Evolutionary conservation across 768 basidiomycete species (phyloP).

Genomic region (Hemileccinum impolitum): DNA sequence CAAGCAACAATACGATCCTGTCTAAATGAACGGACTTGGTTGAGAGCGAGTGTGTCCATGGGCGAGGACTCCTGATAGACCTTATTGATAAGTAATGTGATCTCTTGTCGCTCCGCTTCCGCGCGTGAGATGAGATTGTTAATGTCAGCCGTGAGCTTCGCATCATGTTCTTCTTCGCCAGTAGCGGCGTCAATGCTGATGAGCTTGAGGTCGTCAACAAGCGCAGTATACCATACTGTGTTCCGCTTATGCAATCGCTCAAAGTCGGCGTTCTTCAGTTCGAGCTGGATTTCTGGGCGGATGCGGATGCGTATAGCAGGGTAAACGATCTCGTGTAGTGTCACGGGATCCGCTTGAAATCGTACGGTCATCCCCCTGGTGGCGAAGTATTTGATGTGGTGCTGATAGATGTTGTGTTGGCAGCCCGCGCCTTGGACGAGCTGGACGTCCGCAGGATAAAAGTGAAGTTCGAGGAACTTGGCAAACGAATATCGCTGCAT

Average conservation of each 20-base stretch:
- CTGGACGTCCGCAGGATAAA: constrained; percentile 86
- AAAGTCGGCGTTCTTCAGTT: constrained; percentile 91
- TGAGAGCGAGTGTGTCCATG: constrained; percentile 84
- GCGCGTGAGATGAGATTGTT: constrained; percentile 68
- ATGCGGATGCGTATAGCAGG: constrained; percentile 86
- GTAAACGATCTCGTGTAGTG: constrained; percentile 82
- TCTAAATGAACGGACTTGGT: constrained; percentile 77
- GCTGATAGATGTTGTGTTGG: constrained; percentile 89
- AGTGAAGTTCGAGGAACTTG: constrained; percentile 93
- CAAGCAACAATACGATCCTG: constrained; percentile 97
- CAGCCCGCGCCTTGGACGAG: constrained; percentile 88
- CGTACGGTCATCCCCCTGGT: constrained; percentile 80
- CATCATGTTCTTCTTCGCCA: constrained; percentile 71
- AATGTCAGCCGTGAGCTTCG: constrained; percentile 57
- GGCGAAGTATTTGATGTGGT: constrained; percentile 91
- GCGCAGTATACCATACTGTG: constrained; percentile 66
- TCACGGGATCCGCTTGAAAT: constrained; percentile 82
- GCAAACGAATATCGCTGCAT: constrained; percentile 94
- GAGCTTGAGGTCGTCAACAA: constrained; percentile 72
- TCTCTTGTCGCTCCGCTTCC: constrained; percentile 70
- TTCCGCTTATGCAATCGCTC: constrained; percentile 71
- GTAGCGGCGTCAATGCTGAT: constrained; percentile 78
- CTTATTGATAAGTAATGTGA: constrained; percentile 66
- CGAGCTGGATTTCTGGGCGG: constrained; percentile 81
- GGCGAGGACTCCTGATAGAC: constrained; percentile 79